Evolutionary conservation across 176 grass and related monocot species (phyloP), one percentile per base, ranked within the genome.

Genomic region (Bolboschoenus planiculmis): DNA sequence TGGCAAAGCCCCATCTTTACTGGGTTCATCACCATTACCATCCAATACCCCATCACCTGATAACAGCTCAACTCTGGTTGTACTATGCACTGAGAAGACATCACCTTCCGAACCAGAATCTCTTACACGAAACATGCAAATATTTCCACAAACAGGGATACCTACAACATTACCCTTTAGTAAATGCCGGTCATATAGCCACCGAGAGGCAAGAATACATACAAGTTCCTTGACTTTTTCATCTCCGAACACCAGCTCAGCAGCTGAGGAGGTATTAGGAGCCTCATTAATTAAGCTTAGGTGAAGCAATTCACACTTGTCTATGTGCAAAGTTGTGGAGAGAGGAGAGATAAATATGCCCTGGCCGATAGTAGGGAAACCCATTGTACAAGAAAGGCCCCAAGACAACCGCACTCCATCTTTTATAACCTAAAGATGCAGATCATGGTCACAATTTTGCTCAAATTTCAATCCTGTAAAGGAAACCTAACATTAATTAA

Each of bases 331-430:
- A 86, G 55, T 75, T 86, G 80, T 78, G 86, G 51, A 70, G n/a
- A 93, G 74, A 30, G 90, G 85, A 40, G 84, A 87, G 59, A 98
- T 85, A 83, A 95, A 87, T 84, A 93, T 80, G 35, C 73, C 68
- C 75, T 48, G 82, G 23, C 92, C 90, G 30, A 83, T 20, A 72
- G 46, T 87, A 85, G 87, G 90, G 73, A 79, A 87, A 76, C 92
- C 92, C 53, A 94, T 75, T 18, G 81, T 85, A 86, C 89, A 94
- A 58, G 92, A 85, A 85, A 97, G 88, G 40, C 87, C 90, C 95
- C 95, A 98, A 50, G 95, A 94, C 43, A 98, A 85, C 86, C 87
- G 91, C 56, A 94, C 87, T 36, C 27, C 90, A 88, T 90, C 86
- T 89, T 95, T 98, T 60, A 88, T 56, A 81, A 91, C 90, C 95